These are phyloP conservation scores for Ascochyta viciae-villosae DNA, from an alignment of 2,329 filamentous ascomycete species.

Conservation along the genomic window DNA sequence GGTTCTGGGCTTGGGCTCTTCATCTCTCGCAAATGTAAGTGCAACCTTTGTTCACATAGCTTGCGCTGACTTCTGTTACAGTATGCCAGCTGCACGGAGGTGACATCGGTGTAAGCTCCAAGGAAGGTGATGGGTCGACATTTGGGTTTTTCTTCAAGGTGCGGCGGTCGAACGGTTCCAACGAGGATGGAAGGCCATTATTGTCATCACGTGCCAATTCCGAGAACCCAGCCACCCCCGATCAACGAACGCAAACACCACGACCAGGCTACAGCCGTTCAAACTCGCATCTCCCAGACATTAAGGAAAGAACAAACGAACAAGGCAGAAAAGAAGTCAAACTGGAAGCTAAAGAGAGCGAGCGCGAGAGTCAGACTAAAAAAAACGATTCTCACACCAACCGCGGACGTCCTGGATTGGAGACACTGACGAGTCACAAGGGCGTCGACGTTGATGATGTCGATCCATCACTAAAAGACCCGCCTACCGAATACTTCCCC, in stretches of 20 bases:
- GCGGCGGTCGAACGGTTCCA: conserved; percentile 31
- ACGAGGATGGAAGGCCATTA: conserved; percentile 34
- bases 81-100: conserved; percentile 49
- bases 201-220: conserved; percentile 35
- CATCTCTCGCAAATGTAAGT: conserved; percentile 47
- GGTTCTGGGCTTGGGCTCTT: conserved; percentile 49
- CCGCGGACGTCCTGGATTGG: neutral
- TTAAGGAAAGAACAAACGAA: conserved; percentile 32
- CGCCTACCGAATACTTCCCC: conserved; percentile 38
- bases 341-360: conserved; percentile 5
- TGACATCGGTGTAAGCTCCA: conserved; percentile 47
- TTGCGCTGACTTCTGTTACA: conserved; percentile 3
- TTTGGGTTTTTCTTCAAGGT: conserved; percentile 50
- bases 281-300: conserved; percentile 36
- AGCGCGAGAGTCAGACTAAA: neutral
- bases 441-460: conserved; percentile 27
- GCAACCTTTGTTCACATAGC: neutral
- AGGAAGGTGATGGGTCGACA: conserved; percentile 46
- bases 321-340: conserved; percentile 8
- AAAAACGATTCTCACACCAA: neutral
- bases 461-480: conserved; percentile 36
- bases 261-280: conserved; percentile 38
- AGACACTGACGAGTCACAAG: conserved; percentile 26
- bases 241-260: conserved; percentile 20
- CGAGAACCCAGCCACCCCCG: conserved; percentile 22